A percentile compares a stretch with the other conserved stretches of the same genome.
These are phyloP conservation scores for Globisporangium rhizosaccharum DNA, from an alignment of 352 stramenopile genomes.

Conservation along the genomic window DNA sequence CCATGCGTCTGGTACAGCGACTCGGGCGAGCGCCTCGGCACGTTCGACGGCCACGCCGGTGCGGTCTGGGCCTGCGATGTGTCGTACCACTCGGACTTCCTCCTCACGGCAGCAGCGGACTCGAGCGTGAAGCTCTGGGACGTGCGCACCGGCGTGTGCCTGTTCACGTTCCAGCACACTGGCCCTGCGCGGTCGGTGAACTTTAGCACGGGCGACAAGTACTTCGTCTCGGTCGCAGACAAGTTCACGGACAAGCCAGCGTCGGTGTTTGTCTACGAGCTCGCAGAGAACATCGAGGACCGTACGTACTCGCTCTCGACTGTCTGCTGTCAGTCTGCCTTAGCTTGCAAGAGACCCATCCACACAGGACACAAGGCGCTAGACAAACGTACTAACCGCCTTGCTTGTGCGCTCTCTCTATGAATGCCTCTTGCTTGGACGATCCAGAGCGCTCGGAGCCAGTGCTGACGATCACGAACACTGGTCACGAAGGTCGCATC, in stretches of 20 bases:
- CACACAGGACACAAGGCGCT: no score
- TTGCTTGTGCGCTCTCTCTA: not conserved
- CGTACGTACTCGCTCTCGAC: constrained; percentile 28
- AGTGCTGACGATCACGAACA: constrained; percentile 70
- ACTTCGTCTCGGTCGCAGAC: constrained; percentile 78
- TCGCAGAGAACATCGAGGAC: constrained; percentile 55
- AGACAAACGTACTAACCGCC: not conserved
- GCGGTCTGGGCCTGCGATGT: constrained; percentile 97
- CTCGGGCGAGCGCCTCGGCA: constrained; percentile 94
- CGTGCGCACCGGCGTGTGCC: constrained; percentile 83
- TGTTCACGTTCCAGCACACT: constrained; percentile 84
- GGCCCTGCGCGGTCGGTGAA: constrained; percentile 80
- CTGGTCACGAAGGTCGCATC: constrained; percentile 76
- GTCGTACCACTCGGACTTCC: constrained; percentile 87
- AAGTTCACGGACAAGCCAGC: constrained; percentile 81
- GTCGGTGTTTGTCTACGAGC: constrained; percentile 77
- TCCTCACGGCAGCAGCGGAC: constrained; percentile 97
- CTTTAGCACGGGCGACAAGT: constrained; percentile 83
- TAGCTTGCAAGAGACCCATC: no score
- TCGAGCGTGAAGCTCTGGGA: constrained; percentile 90
- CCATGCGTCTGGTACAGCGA: constrained; percentile 97
- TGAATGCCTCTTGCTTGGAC: not conserved
- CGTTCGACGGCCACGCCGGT: constrained; percentile 96
- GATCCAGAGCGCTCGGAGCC: constrained; percentile 43
- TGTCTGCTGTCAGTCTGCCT: no score